These are phyloP conservation scores for Albophoma yamanashiensis DNA, from an alignment of 2,329 filamentous ascomycete genomes.

Conservation along the genomic window DNA sequence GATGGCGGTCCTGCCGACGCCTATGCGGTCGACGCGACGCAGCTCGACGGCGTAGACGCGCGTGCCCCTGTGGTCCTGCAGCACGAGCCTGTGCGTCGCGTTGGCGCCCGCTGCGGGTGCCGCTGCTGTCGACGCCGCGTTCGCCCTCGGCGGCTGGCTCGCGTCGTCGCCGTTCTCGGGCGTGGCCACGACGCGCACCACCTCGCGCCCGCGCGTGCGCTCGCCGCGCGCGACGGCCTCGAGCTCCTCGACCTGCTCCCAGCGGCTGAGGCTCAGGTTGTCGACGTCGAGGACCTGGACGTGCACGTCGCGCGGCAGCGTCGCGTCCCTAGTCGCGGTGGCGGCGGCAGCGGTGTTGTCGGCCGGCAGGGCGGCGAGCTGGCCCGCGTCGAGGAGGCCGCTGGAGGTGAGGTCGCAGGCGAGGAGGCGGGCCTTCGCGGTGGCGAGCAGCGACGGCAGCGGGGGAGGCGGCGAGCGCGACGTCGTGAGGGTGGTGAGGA, in stretches of 20 bases:
- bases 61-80: conserved; percentile 69
- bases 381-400: conserved; percentile 33
- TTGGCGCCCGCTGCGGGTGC: conserved; percentile 18
- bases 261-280: conserved; percentile 68
- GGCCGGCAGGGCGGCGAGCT: conserved; percentile 35
- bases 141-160: conserved; percentile 7
- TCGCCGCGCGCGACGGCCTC: conserved; percentile 66
- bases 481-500: conserved; percentile 53
- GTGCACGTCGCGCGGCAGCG: conserved; percentile 50
- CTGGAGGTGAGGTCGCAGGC: conserved; percentile 58
- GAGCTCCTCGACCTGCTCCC: conserved; percentile 79
- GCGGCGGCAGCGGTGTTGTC: conserved; percentile 42
- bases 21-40: conserved; percentile 51
- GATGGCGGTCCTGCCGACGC: conserved; percentile 54
- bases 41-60: conserved; percentile 67
- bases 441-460: conserved; percentile 62
- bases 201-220: conserved; percentile 63
- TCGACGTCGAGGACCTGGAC: conserved; percentile 83
- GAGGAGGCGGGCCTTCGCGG: conserved; percentile 70
- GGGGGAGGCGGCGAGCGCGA: conserved; percentile 47
- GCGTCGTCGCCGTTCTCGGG: conserved; percentile 31
- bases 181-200: conserved; percentile 54
- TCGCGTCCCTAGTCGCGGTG: conserved; percentile 41
- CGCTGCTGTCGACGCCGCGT: not conserved
- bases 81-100: conserved; percentile 66